Percentiles rank a stretch among this genome's conserved stretches.
These are phyloP conservation scores for Neurospora terricola DNA, from an alignment of 495 filamentous ascomycete genomes.

Conservation along the genomic window DNA sequence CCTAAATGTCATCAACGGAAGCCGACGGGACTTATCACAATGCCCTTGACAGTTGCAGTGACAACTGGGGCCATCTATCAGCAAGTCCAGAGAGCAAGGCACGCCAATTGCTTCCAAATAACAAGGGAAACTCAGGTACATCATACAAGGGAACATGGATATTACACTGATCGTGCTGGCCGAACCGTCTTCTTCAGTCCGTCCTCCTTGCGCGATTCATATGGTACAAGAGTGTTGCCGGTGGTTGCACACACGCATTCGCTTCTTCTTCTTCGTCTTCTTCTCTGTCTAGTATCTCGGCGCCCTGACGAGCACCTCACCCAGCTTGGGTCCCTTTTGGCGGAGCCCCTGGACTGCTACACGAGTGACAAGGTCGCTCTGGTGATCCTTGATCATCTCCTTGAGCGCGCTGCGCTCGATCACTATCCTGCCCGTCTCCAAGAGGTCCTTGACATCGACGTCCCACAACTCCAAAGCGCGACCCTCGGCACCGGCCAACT, in stretches of 20 bases:
- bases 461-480: constrained; percentile 57
- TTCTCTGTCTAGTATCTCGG: background rate
- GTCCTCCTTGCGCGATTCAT: background rate
- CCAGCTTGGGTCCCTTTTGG: constrained; percentile 9
- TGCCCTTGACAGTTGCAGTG: background rate
- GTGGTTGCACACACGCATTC: background rate
- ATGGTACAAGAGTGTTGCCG: background rate
- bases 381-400: constrained; percentile 62
- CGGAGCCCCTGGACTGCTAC: constrained; percentile 24
- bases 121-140: background rate
- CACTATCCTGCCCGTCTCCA: constrained; percentile 74
- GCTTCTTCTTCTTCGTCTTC: background rate
- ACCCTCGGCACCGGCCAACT: constrained; percentile 51
- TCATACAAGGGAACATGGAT: background rate
- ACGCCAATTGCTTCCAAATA: background rate
- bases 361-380: constrained; percentile 54
- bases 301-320: constrained; percentile 8
- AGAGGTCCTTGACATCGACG: constrained; percentile 87
- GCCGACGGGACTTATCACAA: background rate
- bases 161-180: background rate
- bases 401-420: constrained; percentile 78
- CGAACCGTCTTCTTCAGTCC: background rate
- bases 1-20: background rate
- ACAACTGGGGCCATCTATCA: background rate
- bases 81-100: background rate